Evolutionary conservation across 139 green algal genomes (phyloP), one percentile per base, ranked within the genome.

Genomic region (Nannochloris sp.): DNA sequence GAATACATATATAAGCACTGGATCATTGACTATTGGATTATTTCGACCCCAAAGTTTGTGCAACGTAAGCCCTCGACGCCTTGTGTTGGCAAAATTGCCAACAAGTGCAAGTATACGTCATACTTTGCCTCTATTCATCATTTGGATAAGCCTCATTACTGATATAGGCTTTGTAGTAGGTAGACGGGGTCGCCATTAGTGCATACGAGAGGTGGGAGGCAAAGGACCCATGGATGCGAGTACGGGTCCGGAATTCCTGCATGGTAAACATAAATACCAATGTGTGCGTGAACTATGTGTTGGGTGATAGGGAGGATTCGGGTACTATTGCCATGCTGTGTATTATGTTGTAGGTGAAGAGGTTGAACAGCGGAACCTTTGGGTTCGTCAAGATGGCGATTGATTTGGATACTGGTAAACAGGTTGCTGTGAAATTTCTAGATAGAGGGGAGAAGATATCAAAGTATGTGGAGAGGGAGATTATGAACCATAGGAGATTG

Each of bases 391-490:
- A 89, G 46, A 68, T 96, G 23, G 86, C 84, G 8, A 28, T 78
- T 8, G 84, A 92, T 57, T 49, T 74, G 44, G 62, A 72, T 2
- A 92, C 77, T 1, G 84, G 83, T 10, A 78, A 90, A 61, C 73
- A 88, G 10, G 77, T 91, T 3, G 85, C 85, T 8, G 80, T 91
- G 59, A 92, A 92, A 62, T 91, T 91, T 67, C 86, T 92, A 16
- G 80, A 90, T 66, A 64, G 85, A 2, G 85, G 85, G 8, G 82
- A 91, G 37, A 89, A 85, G 74, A 86, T 98, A 25, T 95, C 86
- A 50, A 95, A 97, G 65, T 97, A 98, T 78, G 93, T 98, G 30
- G 84, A 96, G 74, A 73, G 89, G 4, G 93, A 99, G 68, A 96
- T 99, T 56, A 60, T 97, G 36, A 99, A 98, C 65, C 93, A 99